Percentiles rank a stretch among this genome's conserved stretches.
These are phyloP conservation scores for Basipetospora chlamydospora DNA, from an alignment of 2,329 filamentous ascomycete species.

Conservation along the genomic window DNA sequence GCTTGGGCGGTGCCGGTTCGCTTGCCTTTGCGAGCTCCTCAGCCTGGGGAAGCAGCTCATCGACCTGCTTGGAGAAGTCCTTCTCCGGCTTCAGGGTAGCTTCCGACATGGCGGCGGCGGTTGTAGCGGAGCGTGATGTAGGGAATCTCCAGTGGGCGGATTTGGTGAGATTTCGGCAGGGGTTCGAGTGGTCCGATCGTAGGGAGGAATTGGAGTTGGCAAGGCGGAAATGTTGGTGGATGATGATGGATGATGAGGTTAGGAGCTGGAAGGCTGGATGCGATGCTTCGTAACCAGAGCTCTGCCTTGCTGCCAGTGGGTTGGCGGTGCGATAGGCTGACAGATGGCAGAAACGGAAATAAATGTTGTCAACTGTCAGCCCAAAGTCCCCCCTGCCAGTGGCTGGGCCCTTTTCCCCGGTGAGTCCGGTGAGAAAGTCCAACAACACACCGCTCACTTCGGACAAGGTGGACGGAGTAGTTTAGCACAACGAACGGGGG, in stretches of 20 bases:
- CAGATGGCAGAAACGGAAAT: no score
- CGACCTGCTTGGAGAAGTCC: conserved; percentile 95
- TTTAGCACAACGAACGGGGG: no score
- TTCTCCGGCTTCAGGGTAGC: conserved; percentile 84
- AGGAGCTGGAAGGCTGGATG: conserved; percentile 4
- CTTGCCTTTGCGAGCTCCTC: conserved; percentile 73
- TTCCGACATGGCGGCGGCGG: conserved; percentile 55
- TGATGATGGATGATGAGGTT: neutral
- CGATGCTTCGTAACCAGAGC: conserved; percentile 5
- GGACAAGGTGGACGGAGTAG: no score
- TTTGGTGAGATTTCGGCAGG: no score
- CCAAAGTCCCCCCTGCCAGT: no score
- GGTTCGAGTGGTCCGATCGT: no score
- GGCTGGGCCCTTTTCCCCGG: no score
- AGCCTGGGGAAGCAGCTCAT: conserved; percentile 80
- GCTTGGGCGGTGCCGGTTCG: no score
- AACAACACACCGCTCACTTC: no score
- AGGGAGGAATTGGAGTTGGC: neutral
- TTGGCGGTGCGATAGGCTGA: no score
- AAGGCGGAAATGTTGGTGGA: neutral
- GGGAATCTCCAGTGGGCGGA: neutral
- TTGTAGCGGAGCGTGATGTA: neutral
- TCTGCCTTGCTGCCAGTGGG: conserved; percentile 7
- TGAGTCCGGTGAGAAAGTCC: no score
- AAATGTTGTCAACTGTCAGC: no score